These are phyloP conservation scores for Verticillium albo-atrum DNA, from an alignment of 2,329 filamentous ascomycete species.

Conservation along the genomic window DNA sequence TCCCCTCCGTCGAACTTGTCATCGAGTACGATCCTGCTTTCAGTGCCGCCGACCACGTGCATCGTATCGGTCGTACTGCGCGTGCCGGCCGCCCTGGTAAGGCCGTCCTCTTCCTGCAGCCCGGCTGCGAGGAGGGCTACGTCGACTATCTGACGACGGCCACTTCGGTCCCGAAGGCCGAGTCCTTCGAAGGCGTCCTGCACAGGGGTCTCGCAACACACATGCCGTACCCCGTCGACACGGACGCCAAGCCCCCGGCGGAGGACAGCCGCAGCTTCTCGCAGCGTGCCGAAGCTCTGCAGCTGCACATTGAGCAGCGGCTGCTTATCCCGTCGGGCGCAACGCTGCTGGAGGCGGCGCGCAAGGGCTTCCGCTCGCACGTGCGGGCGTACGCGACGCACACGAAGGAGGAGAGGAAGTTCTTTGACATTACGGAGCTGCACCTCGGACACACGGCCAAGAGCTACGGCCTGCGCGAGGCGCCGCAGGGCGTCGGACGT, in stretches of 20 bases:
- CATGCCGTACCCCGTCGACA: slow-evolving; percentile 67
- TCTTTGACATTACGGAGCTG: slow-evolving; percentile 87
- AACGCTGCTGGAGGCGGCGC: slow-evolving; percentile 73
- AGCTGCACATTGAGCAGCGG: slow-evolving; percentile 57
- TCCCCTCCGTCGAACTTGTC: slow-evolving; percentile 91
- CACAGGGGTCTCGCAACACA: slow-evolving; percentile 61
- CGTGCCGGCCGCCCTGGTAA: slow-evolving; percentile 86
- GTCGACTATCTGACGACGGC: slow-evolving; percentile 60
- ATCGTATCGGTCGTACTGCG: slow-evolving; percentile 91
- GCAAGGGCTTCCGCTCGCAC: slow-evolving; percentile 85
- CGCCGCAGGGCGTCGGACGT: slow-evolving; percentile 74
- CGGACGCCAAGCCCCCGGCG: slow-evolving; percentile 42
- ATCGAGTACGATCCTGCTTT: slow-evolving; percentile 97
- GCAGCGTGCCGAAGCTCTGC: slow-evolving; percentile 48
- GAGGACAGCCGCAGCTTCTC: slow-evolving; percentile 39
- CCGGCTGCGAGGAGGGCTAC: slow-evolving; percentile 89
- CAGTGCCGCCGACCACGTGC: slow-evolving; percentile 86
- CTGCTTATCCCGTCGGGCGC: slow-evolving; percentile 35
- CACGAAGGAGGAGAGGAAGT: slow-evolving; percentile 74
- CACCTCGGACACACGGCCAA: slow-evolving; percentile 94
- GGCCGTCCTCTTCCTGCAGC: slow-evolving; percentile 83
- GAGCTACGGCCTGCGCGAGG: slow-evolving; percentile 84
- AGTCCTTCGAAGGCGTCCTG: slow-evolving; percentile 50
- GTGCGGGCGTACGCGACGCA: slow-evolving; percentile 95
- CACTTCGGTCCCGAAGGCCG: slow-evolving; percentile 41